phyloP scores from a whole-genome alignment of 2,329 filamentous ascomycete species.

The Sarocladium oryzae region DNA sequence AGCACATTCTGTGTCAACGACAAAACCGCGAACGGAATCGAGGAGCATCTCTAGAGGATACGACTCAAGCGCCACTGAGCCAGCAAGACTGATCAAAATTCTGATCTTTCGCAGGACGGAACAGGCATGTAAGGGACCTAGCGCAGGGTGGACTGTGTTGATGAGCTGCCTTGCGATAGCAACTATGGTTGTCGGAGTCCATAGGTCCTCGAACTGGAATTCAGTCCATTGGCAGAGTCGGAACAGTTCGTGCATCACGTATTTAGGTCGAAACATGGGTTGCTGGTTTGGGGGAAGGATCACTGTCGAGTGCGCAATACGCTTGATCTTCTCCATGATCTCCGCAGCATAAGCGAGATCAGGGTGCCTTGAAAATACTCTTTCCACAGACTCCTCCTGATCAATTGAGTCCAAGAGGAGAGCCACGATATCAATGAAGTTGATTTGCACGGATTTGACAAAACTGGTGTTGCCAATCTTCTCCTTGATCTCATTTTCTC shows the following conservation, averaged over 20 bases:
- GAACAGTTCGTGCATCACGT: slow-evolving; percentile 67
- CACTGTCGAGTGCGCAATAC: slow-evolving; percentile 57
- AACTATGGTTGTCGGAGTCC: slow-evolving; percentile 68
- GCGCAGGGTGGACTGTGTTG: slow-evolving; percentile 71
- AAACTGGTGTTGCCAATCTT: slow-evolving; percentile 63
- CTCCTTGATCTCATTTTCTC: slow-evolving; percentile 50
- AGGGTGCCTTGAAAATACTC: slow-evolving; percentile 53
- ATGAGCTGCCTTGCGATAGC: slow-evolving; percentile 72
- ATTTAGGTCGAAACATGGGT: slow-evolving; percentile 75
- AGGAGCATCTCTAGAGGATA: slow-evolving; percentile 91
- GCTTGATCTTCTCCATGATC: slow-evolving; percentile 63
- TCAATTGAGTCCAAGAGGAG: slow-evolving; percentile 71
- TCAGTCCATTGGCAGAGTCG: slow-evolving; percentile 70
- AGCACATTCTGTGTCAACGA: slow-evolving; percentile 79
- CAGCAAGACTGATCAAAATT: slow-evolving; percentile 72
- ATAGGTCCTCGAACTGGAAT: slow-evolving; percentile 58
- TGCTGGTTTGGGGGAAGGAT: slow-evolving; percentile 73
- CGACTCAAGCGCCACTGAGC: slow-evolving; percentile 61
- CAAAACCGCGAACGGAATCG: slow-evolving; percentile 68
- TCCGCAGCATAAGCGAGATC: slow-evolving; percentile 54
- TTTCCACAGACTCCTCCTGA: slow-evolving; percentile 69
- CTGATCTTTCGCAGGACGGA: slow-evolving; percentile 81
- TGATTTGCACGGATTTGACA: slow-evolving; percentile 53
- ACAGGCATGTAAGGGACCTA: slow-evolving; percentile 83
- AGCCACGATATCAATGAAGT: slow-evolving; percentile 72